Conservation (phyloP, 805 yeast genomes). For the Suhomyces kilbournensis region DNA sequence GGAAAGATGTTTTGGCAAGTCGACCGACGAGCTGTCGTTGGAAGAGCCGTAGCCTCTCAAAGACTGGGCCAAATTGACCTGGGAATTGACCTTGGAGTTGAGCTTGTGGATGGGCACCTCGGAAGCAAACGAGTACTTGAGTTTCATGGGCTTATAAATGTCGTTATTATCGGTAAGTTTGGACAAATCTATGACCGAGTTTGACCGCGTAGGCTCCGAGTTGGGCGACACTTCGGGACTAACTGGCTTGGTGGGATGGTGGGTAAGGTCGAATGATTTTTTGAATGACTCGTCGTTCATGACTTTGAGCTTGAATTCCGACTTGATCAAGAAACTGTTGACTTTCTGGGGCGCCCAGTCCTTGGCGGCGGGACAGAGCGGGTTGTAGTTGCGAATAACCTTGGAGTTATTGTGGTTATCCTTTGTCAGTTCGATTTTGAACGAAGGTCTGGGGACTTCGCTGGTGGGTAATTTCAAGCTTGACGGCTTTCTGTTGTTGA, state of each 20-base stretch:
- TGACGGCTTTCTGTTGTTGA: constrained; percentile 8
- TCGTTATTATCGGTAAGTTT: constrained; percentile 34
- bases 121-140: constrained; percentile 35
- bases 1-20: constrained; percentile 18
- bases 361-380: constrained; percentile 39
- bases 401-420: constrained; percentile 9
- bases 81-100: constrained; percentile 41
- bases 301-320: constrained; percentile 34
- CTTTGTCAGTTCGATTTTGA: constrained; percentile 24
- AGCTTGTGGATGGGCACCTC: constrained; percentile 38
- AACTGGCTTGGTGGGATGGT: constrained; percentile 33
- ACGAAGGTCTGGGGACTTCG: constrained; percentile 34
- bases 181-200: constrained; percentile 39
- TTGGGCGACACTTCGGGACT: constrained; percentile 44
- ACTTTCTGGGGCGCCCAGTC: constrained; percentile 36
- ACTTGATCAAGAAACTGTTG: constrained; percentile 23
- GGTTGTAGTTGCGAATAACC: constrained; percentile 14
- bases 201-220: constrained; percentile 39
- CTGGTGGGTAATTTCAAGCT: constrained; percentile 5
- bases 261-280: constrained; percentile 24
- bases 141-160: constrained; percentile 37
- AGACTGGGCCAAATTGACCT: constrained; percentile 26
- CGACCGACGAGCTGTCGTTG: constrained; percentile 21
- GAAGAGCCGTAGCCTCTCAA: constrained; percentile 15
- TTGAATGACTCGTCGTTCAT: constrained; percentile 40